Evolutionary conservation across 2,329 filamentous ascomycete genomes (phyloP), one percentile per base, ranked within the genome.

Genomic region (Rosellinia necatrix): DNA sequence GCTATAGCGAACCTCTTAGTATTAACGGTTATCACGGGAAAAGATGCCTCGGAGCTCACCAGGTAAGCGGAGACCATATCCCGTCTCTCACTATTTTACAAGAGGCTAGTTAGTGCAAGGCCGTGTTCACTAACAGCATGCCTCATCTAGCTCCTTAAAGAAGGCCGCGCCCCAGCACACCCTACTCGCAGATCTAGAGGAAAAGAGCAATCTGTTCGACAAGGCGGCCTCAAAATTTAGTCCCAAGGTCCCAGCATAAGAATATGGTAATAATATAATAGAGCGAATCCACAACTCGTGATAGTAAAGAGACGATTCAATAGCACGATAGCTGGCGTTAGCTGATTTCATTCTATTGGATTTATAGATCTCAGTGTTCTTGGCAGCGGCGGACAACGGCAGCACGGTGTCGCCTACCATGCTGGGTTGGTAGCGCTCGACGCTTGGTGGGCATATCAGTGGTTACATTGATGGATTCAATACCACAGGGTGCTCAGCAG

Each of bases 201-300:
- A 91, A 75, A 97, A 96, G 86, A 91, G 86, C 72, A 83, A 81
- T n/a, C 75, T 92, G 55, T 97, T 97, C 70, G 91, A 96, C 72
- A 86, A 86, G 67, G 92, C 92, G 10, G 90, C 90, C 17, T 80
- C 84, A 22, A 97, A 96, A 76, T 97, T 94, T 75, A 87, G 85
- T 63, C 83, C 92, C 29, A 96, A 93, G 79, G 91, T 91, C 60
- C 81, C 86, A 59, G 80, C 82, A 59, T 84, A 72, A 73, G 55
- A 30, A 53, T 32, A 3, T 7, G n/a, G 5, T 19, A 21, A 27
- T 4, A 15, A 48, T n/a, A 42, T 3, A 27, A 12, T 7, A 35
- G 12, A 21, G 17, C 37, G 21, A 21, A 13, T 3, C 12, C 7
- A 52, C 41, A 25, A 25, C 3, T 34, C 6, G 22, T 25, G 40